Conservation (phyloP, 257 asterid species). For the Salvia hispanica region DNA sequence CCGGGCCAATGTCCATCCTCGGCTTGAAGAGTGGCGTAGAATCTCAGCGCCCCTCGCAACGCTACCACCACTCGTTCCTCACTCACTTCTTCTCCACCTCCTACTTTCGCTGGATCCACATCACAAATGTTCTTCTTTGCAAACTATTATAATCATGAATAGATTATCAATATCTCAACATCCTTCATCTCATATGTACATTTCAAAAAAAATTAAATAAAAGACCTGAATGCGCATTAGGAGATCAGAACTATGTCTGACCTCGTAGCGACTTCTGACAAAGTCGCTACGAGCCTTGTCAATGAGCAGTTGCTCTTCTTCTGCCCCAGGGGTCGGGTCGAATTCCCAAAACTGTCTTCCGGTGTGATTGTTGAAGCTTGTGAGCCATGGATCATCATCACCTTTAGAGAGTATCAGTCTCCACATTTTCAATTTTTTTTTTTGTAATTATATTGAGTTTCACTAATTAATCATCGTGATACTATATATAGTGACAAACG, state of each 20-base stretch:
- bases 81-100: slow-evolving; percentile 41
- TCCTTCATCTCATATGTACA: neutral
- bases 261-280: slow-evolving; percentile 35
- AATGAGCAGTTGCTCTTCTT: slow-evolving; percentile 42
- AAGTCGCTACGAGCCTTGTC: slow-evolving; percentile 55
- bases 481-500: neutral
- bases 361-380: slow-evolving; percentile 40
- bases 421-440: slow-evolving; percentile 43
- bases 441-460: neutral
- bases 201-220: neutral
- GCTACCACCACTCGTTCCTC: slow-evolving; percentile 49
- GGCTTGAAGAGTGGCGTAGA: slow-evolving; percentile 59
- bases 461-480: neutral
- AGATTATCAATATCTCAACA: neutral
- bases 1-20: slow-evolving; percentile 86
- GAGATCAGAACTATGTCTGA: slow-evolving; percentile 69
- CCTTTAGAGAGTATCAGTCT: slow-evolving; percentile 40
- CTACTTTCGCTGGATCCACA: slow-evolving; percentile 32
- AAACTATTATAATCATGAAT: slow-evolving; percentile 33
- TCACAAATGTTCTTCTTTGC: slow-evolving; percentile 40
- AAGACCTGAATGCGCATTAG: slow-evolving; percentile 70
- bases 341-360: slow-evolving; percentile 72
- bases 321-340: slow-evolving; percentile 40
- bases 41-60: slow-evolving; percentile 50
- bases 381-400: slow-evolving; percentile 48